Percentiles rank a stretch among this genome's conserved stretches.
Evolutionary conservation across 2,329 filamentous ascomycete species (phyloP).

Genomic region (Talaromyces sp.): DNA sequence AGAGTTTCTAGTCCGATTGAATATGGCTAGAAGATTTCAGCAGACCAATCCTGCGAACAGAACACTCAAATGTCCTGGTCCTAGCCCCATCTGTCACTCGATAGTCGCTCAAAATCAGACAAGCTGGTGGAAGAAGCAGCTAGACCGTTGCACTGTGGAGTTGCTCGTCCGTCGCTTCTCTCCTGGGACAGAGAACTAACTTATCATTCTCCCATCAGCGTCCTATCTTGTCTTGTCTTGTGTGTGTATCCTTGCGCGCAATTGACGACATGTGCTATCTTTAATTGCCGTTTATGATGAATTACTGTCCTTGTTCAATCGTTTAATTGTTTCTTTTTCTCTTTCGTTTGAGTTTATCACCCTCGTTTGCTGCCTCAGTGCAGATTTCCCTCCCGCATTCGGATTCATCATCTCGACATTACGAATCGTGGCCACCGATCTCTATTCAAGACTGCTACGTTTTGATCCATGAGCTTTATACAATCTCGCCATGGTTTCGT

Average conservation of each 20-base stretch:
- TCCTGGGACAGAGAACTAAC: neutral
- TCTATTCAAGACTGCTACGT: neutral
- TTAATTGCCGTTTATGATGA: neutral
- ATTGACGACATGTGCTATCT: neutral
- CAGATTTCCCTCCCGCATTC: neutral
- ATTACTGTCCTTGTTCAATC: neutral
- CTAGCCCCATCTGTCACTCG: too few relatives aligned
- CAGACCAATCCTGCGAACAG: too few relatives aligned
- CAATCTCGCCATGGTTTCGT: conserved; percentile 56
- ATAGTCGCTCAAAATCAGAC: too few relatives aligned
- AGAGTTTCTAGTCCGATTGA: too few relatives aligned
- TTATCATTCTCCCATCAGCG: neutral
- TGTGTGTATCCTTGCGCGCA: neutral
- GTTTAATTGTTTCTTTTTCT: neutral
- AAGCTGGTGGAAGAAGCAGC: neutral
- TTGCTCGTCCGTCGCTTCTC: neutral
- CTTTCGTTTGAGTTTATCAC: neutral
- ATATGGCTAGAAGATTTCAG: too few relatives aligned
- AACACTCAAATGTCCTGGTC: too few relatives aligned
- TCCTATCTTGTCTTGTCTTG: neutral
- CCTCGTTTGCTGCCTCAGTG: neutral
- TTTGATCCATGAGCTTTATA: neutral
- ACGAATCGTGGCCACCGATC: neutral
- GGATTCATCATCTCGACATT: neutral
- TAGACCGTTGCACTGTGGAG: neutral